Evolutionary conservation across 148 eudicot genomes (phyloP), one percentile per base, ranked within the genome.

Genomic region (Rheum nobile): DNA sequence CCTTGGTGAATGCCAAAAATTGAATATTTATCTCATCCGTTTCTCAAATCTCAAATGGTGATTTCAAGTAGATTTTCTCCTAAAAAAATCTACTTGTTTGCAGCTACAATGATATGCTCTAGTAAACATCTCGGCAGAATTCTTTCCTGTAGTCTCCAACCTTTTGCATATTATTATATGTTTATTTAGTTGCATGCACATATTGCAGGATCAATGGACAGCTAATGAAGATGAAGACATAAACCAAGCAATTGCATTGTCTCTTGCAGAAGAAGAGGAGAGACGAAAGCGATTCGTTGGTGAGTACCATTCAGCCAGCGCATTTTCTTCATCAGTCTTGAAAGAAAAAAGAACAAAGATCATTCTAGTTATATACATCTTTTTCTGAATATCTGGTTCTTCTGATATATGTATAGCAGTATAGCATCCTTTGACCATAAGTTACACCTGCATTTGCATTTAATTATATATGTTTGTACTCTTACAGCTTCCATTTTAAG

Each of bases 241-340:
- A 55, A 90, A 89, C 78, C 89, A 73, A 79, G 91, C 94, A 13
- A 89, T 89, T 80, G 94, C 91, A 47, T 61, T 87, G 71, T 89
- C 94, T 50, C 88, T 87, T 75, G 69, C 83, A 44, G 91, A 89
- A 77, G 91, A 84, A 69, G 85, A 87, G 21, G 76, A 82, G 73
- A 81, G 75, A 79, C 77, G 79, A 74, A 84, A 80, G 76, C 59
- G 38, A 41, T 38, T 78, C 3, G 71, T 72, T 70, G 85, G 93
- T 89, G 81, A 79, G 93, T 80, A 75, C 55, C 77, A 59, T 35
- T 59, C 34, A 12, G 32, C 67, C 39, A 61, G 3, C 28, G 8
- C 67, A 28, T 61, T 61, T 29, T 29, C 8, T 61, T 61, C 67
- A 26, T 59, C 22, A 11, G 19, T 59, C 67, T 59, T 26, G 28